Evolutionary conservation across 192 early-diverging fungal genomes (phyloP).

Genomic region (Allomyces macrogynus): DNA sequence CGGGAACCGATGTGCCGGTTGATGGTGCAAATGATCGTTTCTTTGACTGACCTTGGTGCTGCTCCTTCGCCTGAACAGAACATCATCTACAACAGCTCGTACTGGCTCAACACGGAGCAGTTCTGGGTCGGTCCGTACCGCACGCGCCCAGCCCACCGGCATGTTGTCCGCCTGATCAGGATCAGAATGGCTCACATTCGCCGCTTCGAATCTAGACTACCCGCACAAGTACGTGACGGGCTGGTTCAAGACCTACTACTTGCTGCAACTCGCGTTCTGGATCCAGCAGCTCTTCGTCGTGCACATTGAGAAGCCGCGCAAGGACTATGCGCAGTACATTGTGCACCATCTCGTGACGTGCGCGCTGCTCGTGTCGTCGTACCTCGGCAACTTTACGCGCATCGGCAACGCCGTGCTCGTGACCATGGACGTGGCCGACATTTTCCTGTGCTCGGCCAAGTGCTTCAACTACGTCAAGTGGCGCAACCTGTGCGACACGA

Average conservation of each 20-base stretch:
- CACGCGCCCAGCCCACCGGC: no score
- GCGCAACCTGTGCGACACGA: constrained; percentile 35
- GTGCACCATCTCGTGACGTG: constrained; percentile 60
- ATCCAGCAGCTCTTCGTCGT: constrained; percentile 57
- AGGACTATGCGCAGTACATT: constrained; percentile 49
- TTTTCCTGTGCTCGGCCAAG: constrained; percentile 55
- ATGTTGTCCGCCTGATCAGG: no score
- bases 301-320: constrained; percentile 48
- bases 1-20: neutral
- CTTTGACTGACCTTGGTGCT: neutral
- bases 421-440: constrained; percentile 60
- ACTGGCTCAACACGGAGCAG: constrained; percentile 49
- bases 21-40: neutral
- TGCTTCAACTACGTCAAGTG: constrained; percentile 51
- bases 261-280: constrained; percentile 58
- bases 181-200: no score
- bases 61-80: constrained; percentile 4
- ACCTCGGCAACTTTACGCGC: constrained; percentile 46
- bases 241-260: constrained; percentile 47
- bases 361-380: constrained; percentile 37
- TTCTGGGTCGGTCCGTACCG: constrained; percentile 31
- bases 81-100: constrained; percentile 40
- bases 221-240: constrained; percentile 35
- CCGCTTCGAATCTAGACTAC: constrained; percentile 11
- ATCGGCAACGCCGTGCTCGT: constrained; percentile 58